phyloP scores from a whole-genome alignment of 192 early-diverging fungal genomes.

The Entomortierella lignicola region DNA sequence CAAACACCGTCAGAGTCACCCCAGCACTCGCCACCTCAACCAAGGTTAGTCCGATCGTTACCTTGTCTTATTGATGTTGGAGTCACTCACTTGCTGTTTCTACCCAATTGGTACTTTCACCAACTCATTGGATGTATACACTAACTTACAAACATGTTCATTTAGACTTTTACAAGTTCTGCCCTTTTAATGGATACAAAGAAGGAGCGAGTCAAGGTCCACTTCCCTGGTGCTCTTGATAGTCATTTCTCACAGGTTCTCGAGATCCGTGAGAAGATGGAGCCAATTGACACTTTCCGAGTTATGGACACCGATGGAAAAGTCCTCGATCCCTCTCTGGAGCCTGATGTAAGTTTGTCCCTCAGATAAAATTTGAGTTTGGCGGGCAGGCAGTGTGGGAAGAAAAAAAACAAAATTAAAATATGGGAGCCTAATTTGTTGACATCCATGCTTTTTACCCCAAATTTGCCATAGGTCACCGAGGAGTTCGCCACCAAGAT shows the following conservation, averaged over 20 bases:
- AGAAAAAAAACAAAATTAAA: constrained; percentile 1
- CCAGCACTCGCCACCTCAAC: constrained; percentile 35
- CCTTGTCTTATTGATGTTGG: neutral
- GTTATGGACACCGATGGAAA: constrained; percentile 92
- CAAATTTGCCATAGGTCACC: constrained; percentile 64
- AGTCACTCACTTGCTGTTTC: neutral
- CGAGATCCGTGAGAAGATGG: constrained; percentile 71
- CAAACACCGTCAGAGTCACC: constrained; percentile 13
- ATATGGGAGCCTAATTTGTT: constrained; percentile 2
- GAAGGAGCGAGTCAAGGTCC: constrained; percentile 64
- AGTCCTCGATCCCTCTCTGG: constrained; percentile 75
- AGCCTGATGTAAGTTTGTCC: constrained; percentile 65
- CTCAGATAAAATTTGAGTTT: neutral
- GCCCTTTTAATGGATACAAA: constrained; percentile 28
- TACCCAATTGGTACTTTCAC: too few relatives aligned
- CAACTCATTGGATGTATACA: too few relatives aligned
- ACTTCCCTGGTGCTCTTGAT: constrained; percentile 73
- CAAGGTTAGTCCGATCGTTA: constrained; percentile 19
- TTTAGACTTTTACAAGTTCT: constrained; percentile 46
- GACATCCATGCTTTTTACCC: neutral
- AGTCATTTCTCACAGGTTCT: constrained; percentile 73
- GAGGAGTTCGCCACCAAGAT: constrained; percentile 82
- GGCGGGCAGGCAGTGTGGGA: constrained; percentile 4
- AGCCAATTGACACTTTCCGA: constrained; percentile 89
- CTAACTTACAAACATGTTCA: neutral